Base-by-base conservation (phyloP, 2,329 filamentous ascomycete genomes). In the Calonectria montana region DNA sequence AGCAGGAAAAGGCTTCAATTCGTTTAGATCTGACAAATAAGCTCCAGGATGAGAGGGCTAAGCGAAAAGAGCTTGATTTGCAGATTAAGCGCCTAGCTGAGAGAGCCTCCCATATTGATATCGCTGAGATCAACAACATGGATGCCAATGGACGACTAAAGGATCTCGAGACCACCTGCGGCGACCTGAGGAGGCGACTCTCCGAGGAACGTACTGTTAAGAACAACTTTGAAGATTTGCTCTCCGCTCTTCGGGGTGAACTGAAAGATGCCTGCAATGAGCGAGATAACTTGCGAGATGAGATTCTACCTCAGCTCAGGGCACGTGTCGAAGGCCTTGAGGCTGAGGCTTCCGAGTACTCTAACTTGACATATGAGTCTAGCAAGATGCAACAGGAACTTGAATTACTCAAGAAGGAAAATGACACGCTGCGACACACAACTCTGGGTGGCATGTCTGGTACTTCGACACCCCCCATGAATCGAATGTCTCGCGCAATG, bases 181-280 rank as follows among this genome's bases (percentile, higher is more conserved):
- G 98, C 76, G 95, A 97, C 79, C 89, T 96, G 59, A 92, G 93
- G 74, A 91, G 96, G 77, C 93, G 94, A 76, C 87, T 99, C 53
- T 88, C 90, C 1, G 95, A 98, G 80, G 97, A 99, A 84, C 91
- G 94, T 68, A 91, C 94, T 81, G 91, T 94, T 77, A 98, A 97
- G 82, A 92, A 94, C 80, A 98, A 97, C 82, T 97, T 98, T 78
- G 95, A 98, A 84, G 96, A 98, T 81, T 88, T 99, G 50, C 88
- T 98, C 53, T 91, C 92, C 8, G 96, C 94, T 6, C 91, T 98
- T 77, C 93, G 94, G 77, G 90, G 91, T 27, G 95, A 99, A 81
- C 87, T 98, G 16, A 91, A 96, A 78, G 93, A 91, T 76, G 91
- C 95, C 65, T 91, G 94, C 72, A 96, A 97, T 76, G 96, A 99